A percentile compares a stretch with the other conserved stretches of the same genome.
Conservation (phyloP, 306 rosid species). For the Gynostemma pentaphyllum region DNA sequence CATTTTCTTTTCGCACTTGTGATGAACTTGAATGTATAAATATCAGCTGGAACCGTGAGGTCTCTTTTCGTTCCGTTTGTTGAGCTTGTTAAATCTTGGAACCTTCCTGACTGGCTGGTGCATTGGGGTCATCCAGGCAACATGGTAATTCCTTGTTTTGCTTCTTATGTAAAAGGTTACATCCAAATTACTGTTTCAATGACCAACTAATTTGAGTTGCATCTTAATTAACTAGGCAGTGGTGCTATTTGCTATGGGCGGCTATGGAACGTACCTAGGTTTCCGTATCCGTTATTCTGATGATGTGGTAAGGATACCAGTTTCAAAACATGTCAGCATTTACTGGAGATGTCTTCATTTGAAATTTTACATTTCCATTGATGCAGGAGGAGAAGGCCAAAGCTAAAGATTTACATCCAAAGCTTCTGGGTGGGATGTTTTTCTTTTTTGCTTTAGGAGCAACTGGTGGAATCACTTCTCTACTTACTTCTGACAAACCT, state of each 20-base stretch:
- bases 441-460: constrained; percentile 93
- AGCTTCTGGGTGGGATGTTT: constrained; percentile 91
- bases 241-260: constrained; percentile 95
- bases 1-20: not conserved
- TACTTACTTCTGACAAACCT: constrained; percentile 78
- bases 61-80: constrained; percentile 59
- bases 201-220: not conserved
- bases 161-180: not conserved
- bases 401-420: constrained; percentile 94
- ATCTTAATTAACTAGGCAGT: constrained; percentile 43
- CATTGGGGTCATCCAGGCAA: constrained; percentile 96
- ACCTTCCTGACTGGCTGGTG: constrained; percentile 80
- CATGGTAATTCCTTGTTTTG: constrained; percentile 33
- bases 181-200: not conserved
- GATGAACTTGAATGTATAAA: constrained; percentile 3
- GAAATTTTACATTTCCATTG: not conserved
- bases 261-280: constrained; percentile 89
- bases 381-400: constrained; percentile 72
- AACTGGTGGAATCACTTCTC: constrained; percentile 78
- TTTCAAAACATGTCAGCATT: not conserved
- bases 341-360: not conserved
- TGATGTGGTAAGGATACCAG: constrained; percentile 36
- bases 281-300: constrained; percentile 70
- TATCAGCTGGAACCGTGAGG: constrained; percentile 46
- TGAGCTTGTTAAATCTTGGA: constrained; percentile 51